A percentile compares a stretch with the other conserved stretches of the same genome.
These are phyloP conservation scores for Anthostomella pinea DNA, from an alignment of 2,329 filamentous ascomycete genomes.

Conservation along the genomic window DNA sequence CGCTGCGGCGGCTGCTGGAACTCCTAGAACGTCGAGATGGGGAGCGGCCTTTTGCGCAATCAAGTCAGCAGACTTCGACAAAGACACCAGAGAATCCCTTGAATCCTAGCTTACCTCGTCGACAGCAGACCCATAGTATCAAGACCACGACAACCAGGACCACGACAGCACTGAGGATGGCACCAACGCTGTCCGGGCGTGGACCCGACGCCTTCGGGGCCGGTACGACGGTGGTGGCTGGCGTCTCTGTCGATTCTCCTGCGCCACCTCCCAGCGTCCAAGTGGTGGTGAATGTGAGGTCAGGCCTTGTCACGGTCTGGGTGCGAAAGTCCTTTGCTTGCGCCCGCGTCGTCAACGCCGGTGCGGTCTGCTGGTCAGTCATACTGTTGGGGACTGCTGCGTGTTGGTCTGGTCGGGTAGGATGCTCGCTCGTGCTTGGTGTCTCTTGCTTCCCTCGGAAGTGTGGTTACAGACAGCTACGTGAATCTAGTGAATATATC, in stretches of 20 bases:
- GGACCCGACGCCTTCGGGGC: constrained; percentile 10
- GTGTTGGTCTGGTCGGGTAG: too few relatives aligned
- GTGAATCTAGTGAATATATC: too few relatives aligned
- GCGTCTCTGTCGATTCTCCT: constrained; percentile 14
- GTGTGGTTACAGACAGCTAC: too few relatives aligned
- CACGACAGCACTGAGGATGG: constrained; percentile 27
- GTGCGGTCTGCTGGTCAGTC: constrained; percentile 1
- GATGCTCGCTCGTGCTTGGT: too few relatives aligned
- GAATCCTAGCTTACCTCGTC: constrained; percentile 24
- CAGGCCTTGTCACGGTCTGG: constrained; percentile 20
- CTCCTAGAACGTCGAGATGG: constrained; percentile 14
- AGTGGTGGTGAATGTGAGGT: constrained; percentile 21
- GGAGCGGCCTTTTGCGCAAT: constrained; percentile 9
- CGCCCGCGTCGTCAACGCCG: not conserved
- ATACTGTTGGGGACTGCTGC: too few relatives aligned
- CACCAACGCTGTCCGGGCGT: constrained; percentile 18
- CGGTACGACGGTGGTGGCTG: constrained; percentile 14
- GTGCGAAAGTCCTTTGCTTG: constrained; percentile 18
- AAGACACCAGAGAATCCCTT: too few relatives aligned
- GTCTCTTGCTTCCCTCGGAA: too few relatives aligned
- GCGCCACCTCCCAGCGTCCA: constrained; percentile 23
- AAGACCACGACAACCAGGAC: constrained; percentile 21
- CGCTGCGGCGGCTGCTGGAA: constrained; percentile 14
- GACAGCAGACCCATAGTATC: constrained; percentile 24
- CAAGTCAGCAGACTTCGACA: too few relatives aligned